phyloP scores from a whole-genome alignment of 192 early-diverging fungal genomes.

The Piromyces sp. region DNA sequence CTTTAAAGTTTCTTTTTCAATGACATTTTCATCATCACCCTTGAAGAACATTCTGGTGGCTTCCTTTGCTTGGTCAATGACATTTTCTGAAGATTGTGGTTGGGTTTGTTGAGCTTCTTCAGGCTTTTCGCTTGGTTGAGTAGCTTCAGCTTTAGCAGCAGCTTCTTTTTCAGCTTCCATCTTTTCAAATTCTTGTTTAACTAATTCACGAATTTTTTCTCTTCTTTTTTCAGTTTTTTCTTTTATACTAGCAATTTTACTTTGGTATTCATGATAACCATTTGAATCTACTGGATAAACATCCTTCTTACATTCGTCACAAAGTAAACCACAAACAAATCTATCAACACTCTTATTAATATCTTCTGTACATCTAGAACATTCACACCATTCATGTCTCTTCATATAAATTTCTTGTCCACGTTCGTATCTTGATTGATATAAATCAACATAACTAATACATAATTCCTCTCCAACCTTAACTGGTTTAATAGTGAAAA shows the following conservation, averaged over 20 bases:
- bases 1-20: not conserved
- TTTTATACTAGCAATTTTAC: not conserved
- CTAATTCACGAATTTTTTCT: not conserved
- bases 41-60: not conserved
- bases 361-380: constrained; percentile 35
- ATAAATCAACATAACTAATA: constrained; percentile 53
- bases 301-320: not conserved
- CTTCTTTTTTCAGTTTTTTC: not conserved
- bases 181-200: not conserved
- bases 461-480: constrained; percentile 35
- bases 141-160: not conserved
- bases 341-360: not conserved
- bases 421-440: constrained; percentile 47
- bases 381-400: constrained; percentile 64
- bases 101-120: not conserved
- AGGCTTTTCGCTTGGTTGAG: not conserved
- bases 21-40: not conserved
- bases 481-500: constrained; percentile 40
- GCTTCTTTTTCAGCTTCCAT: not conserved
- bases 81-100: not conserved
- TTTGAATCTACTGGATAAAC: not conserved
- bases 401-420: constrained; percentile 43
- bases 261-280: not conserved
- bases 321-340: not conserved
- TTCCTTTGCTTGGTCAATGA: not conserved